Conservation (phyloP, 306 rosid species). For the Nissolia schottii region DNA sequence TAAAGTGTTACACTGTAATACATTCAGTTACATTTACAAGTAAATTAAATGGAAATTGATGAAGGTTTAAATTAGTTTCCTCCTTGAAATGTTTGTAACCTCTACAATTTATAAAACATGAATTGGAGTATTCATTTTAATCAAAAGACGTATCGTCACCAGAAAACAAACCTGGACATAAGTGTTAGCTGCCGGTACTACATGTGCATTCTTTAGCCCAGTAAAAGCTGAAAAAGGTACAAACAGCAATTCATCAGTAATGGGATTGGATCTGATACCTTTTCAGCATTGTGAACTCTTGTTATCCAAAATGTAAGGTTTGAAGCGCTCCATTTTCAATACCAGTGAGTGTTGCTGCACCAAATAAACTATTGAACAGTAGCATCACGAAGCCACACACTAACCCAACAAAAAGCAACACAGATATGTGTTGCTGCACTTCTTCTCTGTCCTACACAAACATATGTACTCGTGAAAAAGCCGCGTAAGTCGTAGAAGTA, state of each 20-base stretch:
- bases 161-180: conserved; percentile 73
- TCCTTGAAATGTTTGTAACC: not conserved
- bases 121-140: conserved; percentile 6
- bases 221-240: conserved; percentile 62
- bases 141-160: not conserved
- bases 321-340: conserved; percentile 27
- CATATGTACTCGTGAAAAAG: not conserved
- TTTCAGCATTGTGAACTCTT: conserved; percentile 16
- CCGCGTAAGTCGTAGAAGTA: not conserved
- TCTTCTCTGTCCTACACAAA: conserved; percentile 69
- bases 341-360: conserved; percentile 73
- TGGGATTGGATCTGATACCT: conserved; percentile 21
- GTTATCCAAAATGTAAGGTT: not conserved
- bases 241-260: conserved; percentile 31
- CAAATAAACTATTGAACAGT: conserved; percentile 64
- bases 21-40: not conserved
- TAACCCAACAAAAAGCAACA: conserved; percentile 80
- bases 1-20: not conserved
- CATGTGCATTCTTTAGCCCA: conserved; percentile 58
- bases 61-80: conserved; percentile 11
- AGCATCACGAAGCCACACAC: conserved; percentile 77
- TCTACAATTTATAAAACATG: not conserved
- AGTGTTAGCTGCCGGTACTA: conserved; percentile 79
- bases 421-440: conserved; percentile 66
- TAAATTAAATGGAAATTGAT: not conserved